phyloP scores from a whole-genome alignment of 768 basidiomycete genomes.

The Kwoniella europaea region DNA sequence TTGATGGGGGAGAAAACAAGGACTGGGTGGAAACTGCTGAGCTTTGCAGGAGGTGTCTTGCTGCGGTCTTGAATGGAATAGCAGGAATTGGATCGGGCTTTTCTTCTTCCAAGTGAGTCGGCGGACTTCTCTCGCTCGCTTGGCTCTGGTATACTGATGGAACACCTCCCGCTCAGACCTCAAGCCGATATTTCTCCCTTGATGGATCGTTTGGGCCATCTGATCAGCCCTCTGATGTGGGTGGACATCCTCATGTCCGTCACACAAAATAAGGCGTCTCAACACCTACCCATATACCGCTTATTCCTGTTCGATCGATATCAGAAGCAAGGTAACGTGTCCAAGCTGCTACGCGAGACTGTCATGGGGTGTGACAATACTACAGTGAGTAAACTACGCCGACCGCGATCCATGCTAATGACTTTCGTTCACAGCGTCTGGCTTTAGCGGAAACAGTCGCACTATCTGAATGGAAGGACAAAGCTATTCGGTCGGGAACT shows the following conservation, averaged over 20 bases:
- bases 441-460: constrained; percentile 22
- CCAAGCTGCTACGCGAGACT: constrained; percentile 11
- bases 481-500: constrained; percentile 2
- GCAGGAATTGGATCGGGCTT: constrained; percentile 6
- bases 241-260: constrained; percentile 29
- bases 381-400: constrained; percentile 13
- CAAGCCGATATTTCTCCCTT: constrained; percentile 6
- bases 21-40: constrained; percentile 9
- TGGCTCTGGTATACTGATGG: too few relatives aligned
- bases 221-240: constrained; percentile 25
- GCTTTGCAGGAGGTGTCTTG: constrained; percentile 6
- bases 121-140: not conserved
- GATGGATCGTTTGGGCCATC: constrained; percentile 16
- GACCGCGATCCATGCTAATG: not conserved
- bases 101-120: not conserved
- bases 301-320: constrained; percentile 9
- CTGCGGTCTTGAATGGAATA: not conserved
- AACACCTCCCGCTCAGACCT: not conserved
- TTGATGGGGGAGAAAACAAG: constrained; percentile 11
- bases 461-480: constrained; percentile 30
- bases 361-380: constrained; percentile 31
- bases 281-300: constrained; percentile 19
- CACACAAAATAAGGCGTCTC: constrained; percentile 17
- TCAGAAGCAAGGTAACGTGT: not conserved
- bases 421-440: constrained; percentile 11